A percentile compares a stretch with the other conserved stretches of the same genome.
Evolutionary conservation across 2,329 filamentous ascomycete species (phyloP).

Genomic region (Xylaria sp.): DNA sequence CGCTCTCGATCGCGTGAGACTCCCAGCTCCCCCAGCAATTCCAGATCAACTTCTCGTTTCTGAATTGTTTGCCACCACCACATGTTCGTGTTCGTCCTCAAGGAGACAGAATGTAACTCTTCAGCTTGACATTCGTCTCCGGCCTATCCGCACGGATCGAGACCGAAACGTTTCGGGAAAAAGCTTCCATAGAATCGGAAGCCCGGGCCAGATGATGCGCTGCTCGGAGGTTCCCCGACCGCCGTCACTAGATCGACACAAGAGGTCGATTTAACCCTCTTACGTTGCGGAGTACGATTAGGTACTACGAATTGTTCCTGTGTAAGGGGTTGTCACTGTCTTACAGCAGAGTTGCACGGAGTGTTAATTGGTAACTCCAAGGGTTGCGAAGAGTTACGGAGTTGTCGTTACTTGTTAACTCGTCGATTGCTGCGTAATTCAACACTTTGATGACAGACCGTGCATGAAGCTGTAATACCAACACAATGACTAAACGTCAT

Average conservation of each 20-base stretch:
- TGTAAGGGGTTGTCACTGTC: too few relatives aligned
- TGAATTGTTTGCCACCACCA: not conserved
- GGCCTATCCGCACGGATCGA: not conserved
- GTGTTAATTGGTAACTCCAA: too few relatives aligned
- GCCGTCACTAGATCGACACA: not conserved
- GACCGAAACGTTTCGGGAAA: not conserved
- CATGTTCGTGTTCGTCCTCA: not conserved
- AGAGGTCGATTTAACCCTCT: not conserved
- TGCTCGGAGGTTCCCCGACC: too few relatives aligned
- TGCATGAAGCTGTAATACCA: too few relatives aligned
- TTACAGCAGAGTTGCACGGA: too few relatives aligned
- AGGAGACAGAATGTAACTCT: not conserved
- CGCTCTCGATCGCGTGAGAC: not conserved
- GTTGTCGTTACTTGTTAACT: too few relatives aligned
- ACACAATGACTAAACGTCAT: too few relatives aligned
- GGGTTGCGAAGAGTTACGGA: too few relatives aligned
- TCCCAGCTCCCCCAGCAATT: not conserved
- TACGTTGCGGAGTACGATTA: not conserved
- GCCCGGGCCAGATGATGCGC: not conserved
- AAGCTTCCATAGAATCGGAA: not conserved
- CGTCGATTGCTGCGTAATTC: too few relatives aligned
- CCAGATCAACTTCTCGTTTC: not conserved
- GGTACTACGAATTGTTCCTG: too few relatives aligned
- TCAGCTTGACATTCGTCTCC: not conserved
- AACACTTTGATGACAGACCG: too few relatives aligned